These are phyloP conservation scores for Rugonectria rugulosa DNA, from an alignment of 2,329 filamentous ascomycete species.

Conservation along the genomic window DNA sequence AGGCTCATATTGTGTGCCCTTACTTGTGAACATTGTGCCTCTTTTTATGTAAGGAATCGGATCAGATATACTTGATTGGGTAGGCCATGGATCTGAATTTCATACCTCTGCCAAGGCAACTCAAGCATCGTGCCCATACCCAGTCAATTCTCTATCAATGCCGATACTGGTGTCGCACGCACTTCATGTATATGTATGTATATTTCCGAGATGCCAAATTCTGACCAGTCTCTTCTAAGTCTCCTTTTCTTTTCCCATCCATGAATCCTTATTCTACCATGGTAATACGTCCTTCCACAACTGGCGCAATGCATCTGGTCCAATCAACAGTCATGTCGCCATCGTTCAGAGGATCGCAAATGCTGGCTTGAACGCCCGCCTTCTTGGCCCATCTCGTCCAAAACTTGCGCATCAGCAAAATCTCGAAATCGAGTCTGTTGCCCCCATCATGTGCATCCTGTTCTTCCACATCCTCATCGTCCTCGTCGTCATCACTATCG, in stretches of 20 bases:
- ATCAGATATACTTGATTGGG: too few species aligned
- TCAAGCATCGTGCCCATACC: too few species aligned
- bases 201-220: too few species aligned
- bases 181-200: too few species aligned
- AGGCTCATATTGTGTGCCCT: neutral
- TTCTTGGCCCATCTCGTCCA: slow-evolving; percentile 76
- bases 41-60: too few species aligned
- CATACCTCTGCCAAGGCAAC: too few species aligned
- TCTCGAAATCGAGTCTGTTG: slow-evolving; percentile 59
- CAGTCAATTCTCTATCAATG: too few species aligned
- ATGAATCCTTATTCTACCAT: slow-evolving; percentile 46
- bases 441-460: slow-evolving; percentile 48
- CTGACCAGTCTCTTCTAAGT: neutral
- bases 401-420: slow-evolving; percentile 72
- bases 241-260: neutral
- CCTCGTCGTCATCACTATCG: slow-evolving; percentile 54
- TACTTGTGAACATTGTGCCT: neutral
- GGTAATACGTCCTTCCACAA: slow-evolving; percentile 77
- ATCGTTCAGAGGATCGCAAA: slow-evolving; percentile 64
- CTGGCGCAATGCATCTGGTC: slow-evolving; percentile 82
- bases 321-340: slow-evolving; percentile 72
- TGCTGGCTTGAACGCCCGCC: slow-evolving; percentile 65
- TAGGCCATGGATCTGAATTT: too few species aligned
- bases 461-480: slow-evolving; percentile 27
- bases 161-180: too few species aligned